Base-by-base conservation (phyloP, 2,329 filamentous ascomycete genomes). In the Teratosphaeriaceae sp. region DNA sequence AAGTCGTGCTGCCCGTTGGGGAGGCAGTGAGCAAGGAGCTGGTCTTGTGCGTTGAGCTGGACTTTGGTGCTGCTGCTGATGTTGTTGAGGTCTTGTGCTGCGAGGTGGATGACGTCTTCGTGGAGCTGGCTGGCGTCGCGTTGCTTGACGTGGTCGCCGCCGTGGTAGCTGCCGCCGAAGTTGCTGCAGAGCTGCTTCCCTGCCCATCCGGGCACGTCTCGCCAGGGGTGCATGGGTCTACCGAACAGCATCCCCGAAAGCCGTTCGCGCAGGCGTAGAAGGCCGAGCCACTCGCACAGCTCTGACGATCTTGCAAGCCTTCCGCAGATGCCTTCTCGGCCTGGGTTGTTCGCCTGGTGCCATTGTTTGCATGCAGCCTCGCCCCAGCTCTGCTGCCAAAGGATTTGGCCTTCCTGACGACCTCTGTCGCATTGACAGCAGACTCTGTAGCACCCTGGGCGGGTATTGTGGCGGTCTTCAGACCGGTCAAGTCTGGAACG, bases 241-340 rank as follows among this genome's bases (percentile, higher is more conserved):
- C 46, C 12, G 50, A 51, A 39, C 56, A 59, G 37, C 56, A 59
- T 15, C 55, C 56, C 30, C 18, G 49, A 38, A 55, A 59, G n/a
- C 55, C 53, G 35, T 51, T 55, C 7, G 44, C 47, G 40, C 54
- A 57, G 20, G 38, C 35, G 37, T 55, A 55, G 42, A 49, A 57
- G 2, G 45, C 44, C 12, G 43, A 36, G 7, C 54, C 49, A 24
- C 38, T 47, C 5, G 49, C 29, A 44, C 51, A 56, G 33, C 38
- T 51, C 36, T 54, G 51, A 23, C 52, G 42, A 16, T 45, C 42
- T 15, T 30, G 38, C 23, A 51, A 35, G 7, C 39, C 40, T 5
- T 33, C 15, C 2, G 19, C 36, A 7, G 38, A 7, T n/a, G 33
- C 36, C 24, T 42, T 34, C 18, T 40, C 16, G 12, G 38, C 27